Base-by-base conservation (phyloP, 202 grass and related monocot species). In the Setaria italica region DNA sequence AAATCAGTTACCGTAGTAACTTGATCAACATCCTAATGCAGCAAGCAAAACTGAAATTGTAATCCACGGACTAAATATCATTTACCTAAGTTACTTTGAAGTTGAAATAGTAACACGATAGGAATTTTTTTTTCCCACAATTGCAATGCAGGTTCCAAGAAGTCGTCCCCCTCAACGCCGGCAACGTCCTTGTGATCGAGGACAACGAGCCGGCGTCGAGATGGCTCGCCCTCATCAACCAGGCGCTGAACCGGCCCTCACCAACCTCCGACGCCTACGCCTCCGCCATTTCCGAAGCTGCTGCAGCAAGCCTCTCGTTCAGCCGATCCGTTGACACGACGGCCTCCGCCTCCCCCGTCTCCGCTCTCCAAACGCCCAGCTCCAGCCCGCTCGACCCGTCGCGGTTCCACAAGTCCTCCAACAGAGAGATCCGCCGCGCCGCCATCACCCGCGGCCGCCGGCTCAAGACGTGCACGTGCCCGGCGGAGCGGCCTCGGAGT, bases 141-240 rank as follows among this genome's bases (percentile, higher is more conserved):
- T 56, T 56, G 9, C 9, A 7, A 63, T 76, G 67, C 76, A 97
- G 94, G 41, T 97, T 97, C 88, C 94, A 97, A 64, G 94, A 98
- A 73, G 92, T 98, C 68, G 95, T 98, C 59, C 95, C 95, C 51
- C 79, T 98, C 48, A 98, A 95, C 87, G 92, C 92, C n/a, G 95
- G 95, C 35, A 98, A 94, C 69, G 95, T 98, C 21, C 85, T 98
- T 6, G 92, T 95, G 39, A 85, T 87, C 72, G 95, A 95, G 83
- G 95, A 98, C 89, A 92, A 89, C 53, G 91, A 93, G 85, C 91
- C 92, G 25, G 95, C 95, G 11, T 80, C 87, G 62, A 89, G 87
- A 79, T 98, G 95, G 95, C 89, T 95, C 16, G 51, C 85, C n/a
- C 80, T 98, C 57, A 95, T 95, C 60, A 90, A 93, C 87, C 86